phyloP scores from a whole-genome alignment of 331 rosid genomes.

The Stylosanthes scabra region DNA sequence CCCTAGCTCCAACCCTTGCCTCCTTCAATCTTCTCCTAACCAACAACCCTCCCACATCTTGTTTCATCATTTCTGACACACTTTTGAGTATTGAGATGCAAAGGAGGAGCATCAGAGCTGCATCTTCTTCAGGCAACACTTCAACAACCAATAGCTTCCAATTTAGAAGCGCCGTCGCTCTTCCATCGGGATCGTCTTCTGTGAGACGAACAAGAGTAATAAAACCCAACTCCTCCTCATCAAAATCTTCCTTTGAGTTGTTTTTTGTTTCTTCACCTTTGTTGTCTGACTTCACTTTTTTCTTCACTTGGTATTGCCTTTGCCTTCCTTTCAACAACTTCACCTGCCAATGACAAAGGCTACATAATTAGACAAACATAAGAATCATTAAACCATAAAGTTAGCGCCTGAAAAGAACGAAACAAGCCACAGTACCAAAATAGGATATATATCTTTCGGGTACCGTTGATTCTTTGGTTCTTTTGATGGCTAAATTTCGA shows the following conservation, averaged over 20 bases:
- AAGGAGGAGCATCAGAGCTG: conserved; percentile 71
- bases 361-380: conserved; percentile 26
- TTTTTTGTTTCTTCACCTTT: conserved; percentile 32
- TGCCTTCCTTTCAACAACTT: conserved; percentile 79
- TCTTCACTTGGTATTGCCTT: conserved; percentile 66
- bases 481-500: too few species aligned
- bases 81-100: conserved; percentile 79
- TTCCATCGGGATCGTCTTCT: conserved; percentile 72
- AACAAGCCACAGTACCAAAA: too few species aligned
- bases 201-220: conserved; percentile 73
- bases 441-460: too few species aligned
- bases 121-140: conserved; percentile 85
- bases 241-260: conserved; percentile 31
- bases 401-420: too few species aligned
- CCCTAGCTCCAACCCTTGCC: conserved; percentile 62
- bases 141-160: conserved; percentile 83
- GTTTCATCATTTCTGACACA: conserved; percentile 75
- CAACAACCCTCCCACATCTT: conserved; percentile 74
- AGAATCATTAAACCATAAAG: not conserved
- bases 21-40: conserved; percentile 78
- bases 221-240: conserved; percentile 64
- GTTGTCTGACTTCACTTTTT: conserved; percentile 38
- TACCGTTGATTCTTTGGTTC: too few species aligned
- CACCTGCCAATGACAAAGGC: conserved; percentile 53
- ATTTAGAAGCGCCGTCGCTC: conserved; percentile 81